These are phyloP conservation scores for Rhynchosporium agropyri DNA, from an alignment of 2,329 filamentous ascomycete genomes.

Conservation along the genomic window DNA sequence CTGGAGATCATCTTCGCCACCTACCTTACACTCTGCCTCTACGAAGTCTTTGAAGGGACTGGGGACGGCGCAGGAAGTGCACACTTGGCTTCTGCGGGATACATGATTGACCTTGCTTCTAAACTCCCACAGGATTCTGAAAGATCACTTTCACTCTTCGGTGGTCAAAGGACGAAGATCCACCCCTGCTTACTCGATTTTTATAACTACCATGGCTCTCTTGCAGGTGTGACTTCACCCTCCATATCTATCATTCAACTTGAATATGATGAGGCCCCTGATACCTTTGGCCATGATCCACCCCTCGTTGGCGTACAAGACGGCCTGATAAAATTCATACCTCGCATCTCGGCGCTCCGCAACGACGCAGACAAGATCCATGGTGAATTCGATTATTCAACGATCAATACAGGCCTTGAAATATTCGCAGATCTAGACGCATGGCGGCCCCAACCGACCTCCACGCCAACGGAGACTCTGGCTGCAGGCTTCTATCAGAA, in stretches of 20 bases:
- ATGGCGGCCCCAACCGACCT: constrained; percentile 21
- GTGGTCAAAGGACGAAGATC: constrained; percentile 22
- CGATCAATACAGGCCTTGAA: constrained; percentile 20
- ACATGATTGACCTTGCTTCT: constrained; percentile 21
- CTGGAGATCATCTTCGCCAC: constrained; percentile 24
- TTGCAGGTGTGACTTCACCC: constrained; percentile 30
- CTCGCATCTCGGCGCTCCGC: constrained; percentile 30
- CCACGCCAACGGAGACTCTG: constrained; percentile 18
- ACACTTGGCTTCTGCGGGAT: constrained; percentile 29
- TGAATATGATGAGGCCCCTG: constrained; percentile 12
- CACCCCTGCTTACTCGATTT: constrained; percentile 34
- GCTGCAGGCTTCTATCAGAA: constrained; percentile 27
- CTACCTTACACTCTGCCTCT: constrained; percentile 31
- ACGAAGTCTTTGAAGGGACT: constrained; percentile 32
- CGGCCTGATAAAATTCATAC: constrained; percentile 29
- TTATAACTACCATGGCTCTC: constrained; percentile 33
- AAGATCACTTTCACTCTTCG: neutral
- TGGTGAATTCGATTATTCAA: constrained; percentile 11
- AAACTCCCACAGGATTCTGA: neutral
- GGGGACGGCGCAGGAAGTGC: constrained; percentile 21
- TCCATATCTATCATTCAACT: constrained; percentile 11
- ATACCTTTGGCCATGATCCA: constrained; percentile 10
- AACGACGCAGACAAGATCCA: constrained; percentile 16
- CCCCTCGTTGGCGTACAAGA: constrained; percentile 29
- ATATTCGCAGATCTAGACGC: constrained; percentile 31